phyloP scores from a whole-genome alignment of 1,139 yeast genomes.

The Pichia sp. region DNA sequence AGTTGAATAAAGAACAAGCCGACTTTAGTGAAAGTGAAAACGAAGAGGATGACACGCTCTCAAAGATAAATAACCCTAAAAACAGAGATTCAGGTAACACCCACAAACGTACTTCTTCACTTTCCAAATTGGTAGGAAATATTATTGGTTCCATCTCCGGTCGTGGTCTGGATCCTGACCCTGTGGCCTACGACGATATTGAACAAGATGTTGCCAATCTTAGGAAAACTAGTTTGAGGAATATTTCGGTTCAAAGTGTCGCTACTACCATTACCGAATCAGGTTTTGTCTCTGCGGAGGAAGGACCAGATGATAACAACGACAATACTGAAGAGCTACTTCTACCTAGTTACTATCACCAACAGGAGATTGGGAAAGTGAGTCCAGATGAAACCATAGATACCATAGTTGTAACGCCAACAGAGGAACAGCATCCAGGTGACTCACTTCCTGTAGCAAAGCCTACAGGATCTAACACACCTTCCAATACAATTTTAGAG shows the following conservation, averaged over 20 bases:
- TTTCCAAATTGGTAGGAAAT: slow-evolving; percentile 1
- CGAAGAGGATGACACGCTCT: slow-evolving; percentile 17
- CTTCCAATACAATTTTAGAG: neutral
- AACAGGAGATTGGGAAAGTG: neutral
- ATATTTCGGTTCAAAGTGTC: slow-evolving; percentile 25
- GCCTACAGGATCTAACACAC: neutral
- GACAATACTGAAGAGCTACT: neutral
- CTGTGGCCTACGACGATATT: slow-evolving; percentile 1
- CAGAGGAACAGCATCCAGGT: neutral
- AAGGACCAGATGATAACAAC: slow-evolving; percentile 10
- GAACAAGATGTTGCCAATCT: slow-evolving; percentile 11
- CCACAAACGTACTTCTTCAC: neutral
- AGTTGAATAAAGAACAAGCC: slow-evolving; percentile 3
- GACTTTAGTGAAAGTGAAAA: slow-evolving; percentile 27
- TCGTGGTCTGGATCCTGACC: slow-evolving; percentile 10
- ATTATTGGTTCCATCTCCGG: slow-evolving; percentile 9
- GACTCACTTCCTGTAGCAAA: neutral
- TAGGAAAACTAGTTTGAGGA: slow-evolving; percentile 16
- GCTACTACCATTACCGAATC: slow-evolving; percentile 28
- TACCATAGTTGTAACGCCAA: slow-evolving; percentile 12
- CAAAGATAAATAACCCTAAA: neutral
- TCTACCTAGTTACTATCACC: neutral
- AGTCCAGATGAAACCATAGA: slow-evolving; percentile 11
- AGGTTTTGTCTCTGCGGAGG: slow-evolving; percentile 32
- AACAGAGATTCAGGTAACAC: neutral